phyloP scores from a whole-genome alignment of 805 yeast species.

The Cyberlindnera bimundalis region DNA sequence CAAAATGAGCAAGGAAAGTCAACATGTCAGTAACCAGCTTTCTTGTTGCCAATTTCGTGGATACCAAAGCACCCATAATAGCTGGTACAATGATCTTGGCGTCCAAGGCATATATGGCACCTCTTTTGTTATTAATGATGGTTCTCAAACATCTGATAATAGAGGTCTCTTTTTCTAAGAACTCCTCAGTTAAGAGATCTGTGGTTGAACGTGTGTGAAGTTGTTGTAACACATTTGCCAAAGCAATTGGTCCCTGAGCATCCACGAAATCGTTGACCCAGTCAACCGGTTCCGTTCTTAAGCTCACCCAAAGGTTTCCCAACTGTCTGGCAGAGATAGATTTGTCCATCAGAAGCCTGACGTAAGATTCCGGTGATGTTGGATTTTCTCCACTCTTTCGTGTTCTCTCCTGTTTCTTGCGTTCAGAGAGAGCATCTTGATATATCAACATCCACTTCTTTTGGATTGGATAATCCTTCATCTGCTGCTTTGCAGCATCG shows the following conservation, averaged over 20 bases:
- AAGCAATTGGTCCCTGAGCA: conserved; percentile 76
- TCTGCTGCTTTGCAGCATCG: conserved; percentile 67
- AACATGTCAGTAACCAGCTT: conserved; percentile 78
- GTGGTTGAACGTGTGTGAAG: conserved; percentile 33
- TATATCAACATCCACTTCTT: conserved; percentile 90
- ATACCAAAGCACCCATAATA: conserved; percentile 66
- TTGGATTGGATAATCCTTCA: conserved; percentile 68
- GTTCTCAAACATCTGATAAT: conserved; percentile 78
- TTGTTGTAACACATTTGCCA: conserved; percentile 63
- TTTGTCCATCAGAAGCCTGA: conserved; percentile 68
- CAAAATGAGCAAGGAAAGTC: conserved; percentile 48
- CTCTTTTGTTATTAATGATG: conserved; percentile 59
- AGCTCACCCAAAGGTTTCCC: conserved; percentile 83
- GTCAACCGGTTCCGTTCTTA: conserved; percentile 80
- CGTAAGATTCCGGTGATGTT: conserved; percentile 67
- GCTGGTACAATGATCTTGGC: conserved; percentile 51
- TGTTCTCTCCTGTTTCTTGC: conserved; percentile 47
- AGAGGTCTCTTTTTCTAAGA: conserved; percentile 67
- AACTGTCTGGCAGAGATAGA: conserved; percentile 65
- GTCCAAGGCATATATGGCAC: conserved; percentile 52
- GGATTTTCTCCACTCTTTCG: conserved; percentile 26
- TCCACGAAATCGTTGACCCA: conserved; percentile 83
- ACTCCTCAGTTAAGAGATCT: conserved; percentile 34
- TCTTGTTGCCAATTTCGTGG: conserved; percentile 73
- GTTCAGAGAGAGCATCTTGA: conserved; percentile 80